Conservation (phyloP, 306 rosid genomes). For the Rosa rugosa region DNA sequence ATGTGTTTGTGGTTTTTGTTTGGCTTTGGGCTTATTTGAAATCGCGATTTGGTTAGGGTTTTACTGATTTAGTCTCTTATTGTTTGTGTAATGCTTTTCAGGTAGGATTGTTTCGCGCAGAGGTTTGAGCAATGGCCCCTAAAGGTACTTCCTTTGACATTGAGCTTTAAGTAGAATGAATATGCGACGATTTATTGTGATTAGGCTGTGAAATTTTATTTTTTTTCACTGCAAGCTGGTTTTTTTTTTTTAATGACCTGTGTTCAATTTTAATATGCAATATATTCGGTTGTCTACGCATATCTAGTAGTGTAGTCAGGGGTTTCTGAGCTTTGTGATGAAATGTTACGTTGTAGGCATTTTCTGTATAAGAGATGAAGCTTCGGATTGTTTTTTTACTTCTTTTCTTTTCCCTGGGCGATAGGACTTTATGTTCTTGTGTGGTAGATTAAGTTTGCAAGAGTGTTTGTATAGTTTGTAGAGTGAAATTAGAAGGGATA, state of each 20-base stretch:
- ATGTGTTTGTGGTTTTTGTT: background rate
- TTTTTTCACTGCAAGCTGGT: background rate
- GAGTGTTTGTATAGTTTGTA: background rate
- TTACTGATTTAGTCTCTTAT: background rate
- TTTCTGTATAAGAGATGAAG: background rate
- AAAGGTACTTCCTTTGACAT: conserved; percentile 26
- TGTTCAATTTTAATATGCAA: background rate
- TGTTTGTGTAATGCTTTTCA: background rate
- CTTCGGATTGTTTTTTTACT: background rate
- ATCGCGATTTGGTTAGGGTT: background rate
- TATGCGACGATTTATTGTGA: background rate
- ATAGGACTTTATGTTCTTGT: background rate
- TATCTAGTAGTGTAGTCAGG: background rate
- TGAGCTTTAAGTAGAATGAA: background rate
- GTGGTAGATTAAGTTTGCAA: background rate
- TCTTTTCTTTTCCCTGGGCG: background rate
- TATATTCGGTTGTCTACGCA: background rate
- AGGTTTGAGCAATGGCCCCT: conserved; percentile 35
- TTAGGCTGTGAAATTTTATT: background rate
- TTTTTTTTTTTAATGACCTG: background rate
- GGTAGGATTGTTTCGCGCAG: conserved; percentile 22
- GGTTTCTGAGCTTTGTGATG: background rate
- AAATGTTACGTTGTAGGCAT: background rate
- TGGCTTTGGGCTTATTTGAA: background rate
- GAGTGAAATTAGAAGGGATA: background rate